phyloP scores from a whole-genome alignment of 208 protist species.

The Jaenimonas drosophilae region DNA sequence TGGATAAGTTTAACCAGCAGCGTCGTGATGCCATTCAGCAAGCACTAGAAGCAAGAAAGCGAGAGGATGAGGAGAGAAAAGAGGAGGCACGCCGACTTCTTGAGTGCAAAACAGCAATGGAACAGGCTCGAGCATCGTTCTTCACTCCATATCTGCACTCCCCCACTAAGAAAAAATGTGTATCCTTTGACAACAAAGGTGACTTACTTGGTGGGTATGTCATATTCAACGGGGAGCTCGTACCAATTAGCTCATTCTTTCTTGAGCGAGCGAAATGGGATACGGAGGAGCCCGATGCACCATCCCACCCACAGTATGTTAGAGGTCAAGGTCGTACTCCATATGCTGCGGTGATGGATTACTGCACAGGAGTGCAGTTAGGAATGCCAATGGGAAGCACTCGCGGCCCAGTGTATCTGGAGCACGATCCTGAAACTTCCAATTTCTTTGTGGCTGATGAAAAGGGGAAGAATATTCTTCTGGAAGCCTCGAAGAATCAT shows the following conservation, averaged over 20 bases:
- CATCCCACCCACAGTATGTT: not conserved
- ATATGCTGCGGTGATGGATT: slow-evolving; percentile 52
- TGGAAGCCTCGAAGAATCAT: not conserved
- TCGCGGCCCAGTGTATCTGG: slow-evolving; percentile 24
- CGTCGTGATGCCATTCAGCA: no score
- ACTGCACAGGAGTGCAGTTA: slow-evolving; percentile 53
- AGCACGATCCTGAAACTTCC: slow-evolving; percentile 5
- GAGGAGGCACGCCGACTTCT: no score
- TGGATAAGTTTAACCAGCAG: not conserved
- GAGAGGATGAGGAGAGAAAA: no score
- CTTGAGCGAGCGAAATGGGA: not conserved
- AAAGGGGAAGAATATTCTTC: not conserved
- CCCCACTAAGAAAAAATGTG: no score
- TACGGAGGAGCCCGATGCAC: not conserved
- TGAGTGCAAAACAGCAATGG: no score
- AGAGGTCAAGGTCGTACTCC: no score
- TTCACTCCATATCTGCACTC: no score
- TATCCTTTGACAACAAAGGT: not conserved
- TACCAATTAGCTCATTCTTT: slow-evolving; percentile 17
- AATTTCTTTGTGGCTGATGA: slow-evolving; percentile 9
- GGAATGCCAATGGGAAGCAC: slow-evolving; percentile 29
- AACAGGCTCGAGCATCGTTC: no score
- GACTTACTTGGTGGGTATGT: slow-evolving; percentile 12
- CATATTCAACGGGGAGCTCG: slow-evolving; percentile 20
- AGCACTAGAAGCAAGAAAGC: no score